Evolutionary conservation across 148 eudicot genomes (phyloP).

Genomic region (Tetragonia tetragonoides): DNA sequence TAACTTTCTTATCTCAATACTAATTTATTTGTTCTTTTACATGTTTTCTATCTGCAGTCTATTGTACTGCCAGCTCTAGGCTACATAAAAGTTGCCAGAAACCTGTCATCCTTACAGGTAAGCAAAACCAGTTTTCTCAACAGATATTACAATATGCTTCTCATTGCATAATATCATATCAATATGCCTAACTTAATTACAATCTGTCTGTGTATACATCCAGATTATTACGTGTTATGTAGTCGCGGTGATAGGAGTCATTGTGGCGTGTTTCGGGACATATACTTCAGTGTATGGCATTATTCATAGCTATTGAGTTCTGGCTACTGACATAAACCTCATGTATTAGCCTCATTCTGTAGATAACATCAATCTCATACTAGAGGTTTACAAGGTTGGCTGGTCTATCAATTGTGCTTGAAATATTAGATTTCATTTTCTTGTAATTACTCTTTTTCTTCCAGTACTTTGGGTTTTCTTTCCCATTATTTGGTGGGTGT

Average conservation of each 20-base stretch:
- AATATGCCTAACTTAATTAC: not conserved
- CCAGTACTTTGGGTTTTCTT: not conserved
- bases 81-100: slow-evolving; percentile 46
- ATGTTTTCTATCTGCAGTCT: slow-evolving; percentile 37
- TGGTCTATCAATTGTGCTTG: not conserved
- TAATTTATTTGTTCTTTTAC: too few species aligned
- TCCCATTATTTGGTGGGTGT: not conserved
- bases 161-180: not conserved
- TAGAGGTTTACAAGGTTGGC: not conserved
- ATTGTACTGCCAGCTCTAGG: slow-evolving; percentile 65
- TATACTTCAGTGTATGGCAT: slow-evolving; percentile 58
- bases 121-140: not conserved
- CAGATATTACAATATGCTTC: not conserved
- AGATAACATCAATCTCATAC: not conserved
- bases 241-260: slow-evolving; percentile 38
- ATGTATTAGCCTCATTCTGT: not conserved
- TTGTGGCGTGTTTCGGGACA: slow-evolving; percentile 52
- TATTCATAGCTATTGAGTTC: slow-evolving; percentile 27
- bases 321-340: not conserved
- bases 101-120: slow-evolving; percentile 56
- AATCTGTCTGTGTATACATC: not conserved
- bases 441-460: too few species aligned
- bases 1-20: too few species aligned
- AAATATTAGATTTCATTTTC: too few species aligned
- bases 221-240: slow-evolving; percentile 45